phyloP scores from a whole-genome alignment of 352 stramenopile genomes.

The Phytopythium chamaehyphon region DNA sequence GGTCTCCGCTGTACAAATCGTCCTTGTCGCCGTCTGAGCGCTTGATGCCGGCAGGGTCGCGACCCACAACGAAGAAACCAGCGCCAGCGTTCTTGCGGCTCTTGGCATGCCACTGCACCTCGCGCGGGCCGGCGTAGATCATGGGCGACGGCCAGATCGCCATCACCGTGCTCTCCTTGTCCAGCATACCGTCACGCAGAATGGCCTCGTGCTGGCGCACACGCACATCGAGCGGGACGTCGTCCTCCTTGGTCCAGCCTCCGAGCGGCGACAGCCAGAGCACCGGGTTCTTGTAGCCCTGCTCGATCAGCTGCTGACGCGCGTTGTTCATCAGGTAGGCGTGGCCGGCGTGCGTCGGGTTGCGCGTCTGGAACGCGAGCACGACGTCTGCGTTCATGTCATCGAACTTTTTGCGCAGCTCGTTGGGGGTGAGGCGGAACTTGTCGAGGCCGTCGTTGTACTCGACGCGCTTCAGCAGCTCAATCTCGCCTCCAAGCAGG shows the following conservation, averaged over 20 bases:
- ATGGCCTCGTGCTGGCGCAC: slow-evolving; percentile 96
- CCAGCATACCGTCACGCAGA: slow-evolving; percentile 91
- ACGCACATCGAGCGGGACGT: slow-evolving; percentile 97
- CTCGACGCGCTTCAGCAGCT: slow-evolving; percentile 92
- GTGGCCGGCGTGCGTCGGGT: slow-evolving; percentile 97
- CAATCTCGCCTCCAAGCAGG: slow-evolving; percentile 94
- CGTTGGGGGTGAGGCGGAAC: slow-evolving; percentile 93
- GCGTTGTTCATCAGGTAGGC: slow-evolving; percentile 98
- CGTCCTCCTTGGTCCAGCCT: slow-evolving; percentile 98
- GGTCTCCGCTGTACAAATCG: slow-evolving; percentile 95
- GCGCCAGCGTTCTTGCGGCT: slow-evolving; percentile 94
- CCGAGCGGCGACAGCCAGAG: slow-evolving; percentile 97
- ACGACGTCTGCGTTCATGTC: slow-evolving; percentile 95
- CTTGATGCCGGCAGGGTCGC: slow-evolving; percentile 98
- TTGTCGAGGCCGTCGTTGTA: slow-evolving; percentile 98
- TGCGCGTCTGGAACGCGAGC: slow-evolving; percentile 97
- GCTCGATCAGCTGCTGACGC: slow-evolving; percentile 90
- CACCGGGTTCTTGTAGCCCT: slow-evolving; percentile 95
- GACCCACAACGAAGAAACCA: slow-evolving; percentile 97
- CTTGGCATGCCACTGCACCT: slow-evolving; percentile 99
- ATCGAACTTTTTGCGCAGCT: slow-evolving; percentile 94
- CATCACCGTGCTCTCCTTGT: slow-evolving; percentile 96
- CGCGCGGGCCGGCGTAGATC: slow-evolving; percentile 97
- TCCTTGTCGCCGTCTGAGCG: slow-evolving; percentile 93
- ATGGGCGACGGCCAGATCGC: slow-evolving; percentile 98